phyloP scores from a whole-genome alignment of 208 protist genomes.

The Trypanosoma scelopori region DNA sequence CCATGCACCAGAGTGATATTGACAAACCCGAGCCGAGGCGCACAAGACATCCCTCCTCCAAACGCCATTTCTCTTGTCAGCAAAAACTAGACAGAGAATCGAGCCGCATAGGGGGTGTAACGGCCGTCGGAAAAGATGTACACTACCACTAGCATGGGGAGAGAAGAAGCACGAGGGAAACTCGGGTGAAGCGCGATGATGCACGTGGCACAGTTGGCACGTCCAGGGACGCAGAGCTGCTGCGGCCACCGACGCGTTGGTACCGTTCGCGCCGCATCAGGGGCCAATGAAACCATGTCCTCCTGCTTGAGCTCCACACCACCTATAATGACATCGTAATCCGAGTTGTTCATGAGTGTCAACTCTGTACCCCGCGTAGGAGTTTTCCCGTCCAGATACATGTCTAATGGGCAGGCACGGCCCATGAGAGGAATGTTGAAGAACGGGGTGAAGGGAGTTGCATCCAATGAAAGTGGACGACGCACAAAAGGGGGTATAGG shows the following conservation, averaged over 20 bases:
- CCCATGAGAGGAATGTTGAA: slow-evolving; percentile 58
- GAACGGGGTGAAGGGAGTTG: slow-evolving; percentile 71
- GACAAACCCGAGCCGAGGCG: no score
- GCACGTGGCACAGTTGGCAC: slow-evolving; percentile 48
- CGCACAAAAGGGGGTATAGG: slow-evolving; percentile 72
- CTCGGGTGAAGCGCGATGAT: slow-evolving; percentile 84
- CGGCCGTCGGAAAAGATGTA: slow-evolving; percentile 65
- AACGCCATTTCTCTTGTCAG: not conserved
- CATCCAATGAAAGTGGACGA: slow-evolving; percentile 64
- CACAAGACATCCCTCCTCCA: no score
- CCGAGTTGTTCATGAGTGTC: slow-evolving; percentile 78
- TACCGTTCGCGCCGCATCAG: slow-evolving; percentile 70
- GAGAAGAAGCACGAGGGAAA: slow-evolving; percentile 63
- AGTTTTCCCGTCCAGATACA: slow-evolving; percentile 82
- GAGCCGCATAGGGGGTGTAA: slow-evolving; percentile 61
- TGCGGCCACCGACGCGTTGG: slow-evolving; percentile 85
- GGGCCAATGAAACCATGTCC: slow-evolving; percentile 71
- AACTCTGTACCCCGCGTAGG: slow-evolving; percentile 85
- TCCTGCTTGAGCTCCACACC: slow-evolving; percentile 86
- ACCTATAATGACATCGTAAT: slow-evolving; percentile 65
- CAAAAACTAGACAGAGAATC: slow-evolving; percentile 58
- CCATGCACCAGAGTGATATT: no score
- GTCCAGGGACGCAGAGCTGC: slow-evolving; percentile 63
- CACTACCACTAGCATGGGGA: slow-evolving; percentile 74
- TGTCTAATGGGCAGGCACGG: slow-evolving; percentile 79